Conservation (phyloP, 78 protist genomes). For the Guillardia theta region DNA sequence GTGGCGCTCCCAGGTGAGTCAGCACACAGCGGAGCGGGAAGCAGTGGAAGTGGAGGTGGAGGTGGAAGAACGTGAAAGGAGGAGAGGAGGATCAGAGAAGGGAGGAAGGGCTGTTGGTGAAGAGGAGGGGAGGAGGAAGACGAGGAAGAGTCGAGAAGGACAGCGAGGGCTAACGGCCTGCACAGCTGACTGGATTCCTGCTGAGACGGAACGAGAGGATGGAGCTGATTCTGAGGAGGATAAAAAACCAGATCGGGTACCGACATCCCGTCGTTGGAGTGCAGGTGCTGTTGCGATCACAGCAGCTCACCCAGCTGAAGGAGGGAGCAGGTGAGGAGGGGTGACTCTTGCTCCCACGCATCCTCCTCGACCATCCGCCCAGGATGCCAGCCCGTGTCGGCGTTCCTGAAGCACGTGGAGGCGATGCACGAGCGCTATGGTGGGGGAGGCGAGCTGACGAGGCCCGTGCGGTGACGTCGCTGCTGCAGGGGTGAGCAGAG, state of each 20-base stretch:
- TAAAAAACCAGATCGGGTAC: not conserved
- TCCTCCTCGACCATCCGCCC: not conserved
- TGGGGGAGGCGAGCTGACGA: no score
- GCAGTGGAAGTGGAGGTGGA: not conserved
- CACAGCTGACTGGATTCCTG: not conserved
- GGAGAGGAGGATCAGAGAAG: no score
- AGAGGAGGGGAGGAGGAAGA: no score
- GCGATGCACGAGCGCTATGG: not conserved
- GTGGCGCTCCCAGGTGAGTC: not conserved
- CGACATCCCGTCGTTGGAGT: not conserved
- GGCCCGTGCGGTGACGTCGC: no score
- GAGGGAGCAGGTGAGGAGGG: not conserved
- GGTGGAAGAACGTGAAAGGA: no score
- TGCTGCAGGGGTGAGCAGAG: conserved; percentile 1
- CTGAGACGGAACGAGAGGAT: not conserved
- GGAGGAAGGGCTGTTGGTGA: no score
- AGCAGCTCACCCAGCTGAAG: no score
- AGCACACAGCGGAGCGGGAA: not conserved
- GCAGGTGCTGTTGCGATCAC: not conserved
- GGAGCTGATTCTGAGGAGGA: not conserved
- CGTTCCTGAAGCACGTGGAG: not conserved
- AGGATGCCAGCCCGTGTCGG: not conserved
- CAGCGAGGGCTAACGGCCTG: no score
- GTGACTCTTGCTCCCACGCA: not conserved
- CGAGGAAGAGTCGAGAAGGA: no score